Evolutionary conservation across 2,329 filamentous ascomycete genomes (phyloP), one percentile per base, ranked within the genome.

Genomic region (Didymella segeticola): DNA sequence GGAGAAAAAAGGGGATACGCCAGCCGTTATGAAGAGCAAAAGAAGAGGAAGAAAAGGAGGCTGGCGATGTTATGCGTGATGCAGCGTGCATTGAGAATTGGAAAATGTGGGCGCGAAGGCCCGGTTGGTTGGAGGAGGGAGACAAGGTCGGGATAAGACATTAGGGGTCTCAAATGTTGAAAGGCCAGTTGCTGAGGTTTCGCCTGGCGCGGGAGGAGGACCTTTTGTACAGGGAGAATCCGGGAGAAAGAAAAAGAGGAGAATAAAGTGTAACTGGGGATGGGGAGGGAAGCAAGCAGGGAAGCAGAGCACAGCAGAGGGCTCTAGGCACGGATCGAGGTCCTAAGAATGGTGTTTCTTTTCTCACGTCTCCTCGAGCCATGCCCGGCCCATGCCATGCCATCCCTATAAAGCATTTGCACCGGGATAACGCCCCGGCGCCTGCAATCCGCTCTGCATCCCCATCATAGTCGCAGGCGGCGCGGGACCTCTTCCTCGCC

Each of bases 341-440:
- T n/a, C n/a, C n/a, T n/a, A n/a, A n/a, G n/a, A n/a, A n/a, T n/a
- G n/a, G n/a, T n/a, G n/a, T n/a, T n/a, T n/a, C n/a, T n/a, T n/a
- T n/a, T n/a, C n/a, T n/a, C n/a, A n/a, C n/a, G n/a, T n/a, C n/a
- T n/a, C n/a, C n/a, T n/a, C n/a, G n/a, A n/a, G n/a, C n/a, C n/a
- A n/a, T n/a, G n/a, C n/a, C n/a, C n/a, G n/a, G n/a, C n/a, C n/a
- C 27, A 37, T 23, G 19, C 42, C 43, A 39, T 38, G 53, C 53
- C 51, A 48, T 34, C 26, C 55, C 57, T 72, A 73, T 57, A 73
- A 67, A 37, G 63, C 70, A 50, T 52, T 69, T 26, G 66, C 67
- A 15, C 66, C 70, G 1, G 70, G 71, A 34, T 74, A 74, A 55
- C 70, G 56, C 52, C 70, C 71, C 42, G 69, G 64, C 27, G 66